These are phyloP conservation scores for Coniferiporia sulphurascens DNA, from an alignment of 1,284 basidiomycete species.

Conservation along the genomic window DNA sequence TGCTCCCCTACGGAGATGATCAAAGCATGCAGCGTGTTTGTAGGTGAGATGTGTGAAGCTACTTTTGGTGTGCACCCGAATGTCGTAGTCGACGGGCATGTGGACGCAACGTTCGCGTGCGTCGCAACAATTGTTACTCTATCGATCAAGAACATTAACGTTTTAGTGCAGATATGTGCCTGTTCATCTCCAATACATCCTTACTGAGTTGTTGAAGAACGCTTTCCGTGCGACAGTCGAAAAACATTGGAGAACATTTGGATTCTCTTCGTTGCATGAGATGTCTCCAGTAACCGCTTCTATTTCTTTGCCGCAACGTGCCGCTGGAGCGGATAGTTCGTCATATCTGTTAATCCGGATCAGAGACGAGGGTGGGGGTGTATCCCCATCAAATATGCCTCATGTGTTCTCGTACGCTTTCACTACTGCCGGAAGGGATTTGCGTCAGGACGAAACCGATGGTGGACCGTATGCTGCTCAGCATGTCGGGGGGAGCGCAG, in stretches of 20 bases:
- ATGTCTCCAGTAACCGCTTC: constrained; percentile 71
- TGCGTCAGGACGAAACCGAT: constrained; percentile 37
- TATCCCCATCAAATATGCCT: constrained; percentile 67
- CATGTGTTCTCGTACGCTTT: constrained; percentile 89
- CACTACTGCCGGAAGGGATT: constrained; percentile 56
- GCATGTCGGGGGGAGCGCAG: constrained; percentile 63
- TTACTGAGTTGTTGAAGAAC: constrained; percentile 86
- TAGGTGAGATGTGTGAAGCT: constrained; percentile 80
- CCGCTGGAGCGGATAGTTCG: constrained; percentile 31
- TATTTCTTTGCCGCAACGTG: constrained; percentile 52
- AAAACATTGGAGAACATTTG: constrained; percentile 47
- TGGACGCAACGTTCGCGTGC: constrained; percentile 72
- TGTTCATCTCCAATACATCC: constrained; percentile 85
- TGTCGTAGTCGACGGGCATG: constrained; percentile 64
- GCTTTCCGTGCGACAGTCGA: constrained; percentile 89
- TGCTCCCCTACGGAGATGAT: constrained; percentile 72
- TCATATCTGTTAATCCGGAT: constrained; percentile 73
- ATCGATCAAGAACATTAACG: not conserved
- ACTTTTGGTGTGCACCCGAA: constrained; percentile 72
- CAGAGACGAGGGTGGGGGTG: constrained; percentile 83
- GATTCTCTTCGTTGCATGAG: constrained; percentile 28
- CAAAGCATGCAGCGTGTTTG: constrained; percentile 74
- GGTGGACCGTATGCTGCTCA: constrained; percentile 72
- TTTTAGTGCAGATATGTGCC: constrained; percentile 65
- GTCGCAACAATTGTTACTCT: constrained; percentile 27